Conservation (phyloP, 2,329 filamentous ascomycete species). For the Aspergillus bombycis region DNA sequence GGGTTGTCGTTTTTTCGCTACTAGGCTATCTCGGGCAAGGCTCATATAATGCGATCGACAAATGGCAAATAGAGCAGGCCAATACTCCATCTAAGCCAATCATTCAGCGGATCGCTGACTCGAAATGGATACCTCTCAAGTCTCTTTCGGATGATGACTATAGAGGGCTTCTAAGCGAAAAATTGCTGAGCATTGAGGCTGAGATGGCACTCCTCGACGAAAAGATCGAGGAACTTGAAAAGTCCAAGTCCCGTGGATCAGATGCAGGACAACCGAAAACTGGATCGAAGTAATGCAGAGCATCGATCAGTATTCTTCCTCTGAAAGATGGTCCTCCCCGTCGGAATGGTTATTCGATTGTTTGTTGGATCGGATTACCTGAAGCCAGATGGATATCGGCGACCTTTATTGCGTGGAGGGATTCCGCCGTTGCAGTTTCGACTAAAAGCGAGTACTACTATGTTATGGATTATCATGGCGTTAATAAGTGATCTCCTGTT, state of each 20-base stretch:
- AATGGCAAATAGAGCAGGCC: constrained; percentile 45
- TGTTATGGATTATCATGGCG: not conserved
- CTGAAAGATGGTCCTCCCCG: not conserved
- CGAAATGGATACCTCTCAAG: constrained; percentile 72
- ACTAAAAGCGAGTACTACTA: not conserved
- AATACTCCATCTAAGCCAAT: constrained; percentile 44
- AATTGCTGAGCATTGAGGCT: constrained; percentile 70
- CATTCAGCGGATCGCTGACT: constrained; percentile 58
- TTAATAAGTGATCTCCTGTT: not conserved
- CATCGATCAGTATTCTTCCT: not conserved
- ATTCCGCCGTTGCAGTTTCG: not conserved
- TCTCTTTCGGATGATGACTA: constrained; percentile 75
- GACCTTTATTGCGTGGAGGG: not conserved
- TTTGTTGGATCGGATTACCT: not conserved
- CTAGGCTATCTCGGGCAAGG: constrained; percentile 62
- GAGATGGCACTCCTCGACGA: constrained; percentile 81
- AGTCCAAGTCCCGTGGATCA: constrained; percentile 19
- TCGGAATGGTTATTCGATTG: not conserved
- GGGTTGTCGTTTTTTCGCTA: constrained; percentile 61
- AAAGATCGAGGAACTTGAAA: constrained; percentile 62
- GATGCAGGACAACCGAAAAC: constrained; percentile 3
- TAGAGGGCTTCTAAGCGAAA: constrained; percentile 69
- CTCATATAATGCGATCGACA: constrained; percentile 57
- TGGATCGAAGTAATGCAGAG: constrained; percentile 6
- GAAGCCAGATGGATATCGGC: not conserved